These are phyloP conservation scores for Hydnomerulius pinastri DNA, from an alignment of 768 basidiomycete genomes.

Conservation along the genomic window DNA sequence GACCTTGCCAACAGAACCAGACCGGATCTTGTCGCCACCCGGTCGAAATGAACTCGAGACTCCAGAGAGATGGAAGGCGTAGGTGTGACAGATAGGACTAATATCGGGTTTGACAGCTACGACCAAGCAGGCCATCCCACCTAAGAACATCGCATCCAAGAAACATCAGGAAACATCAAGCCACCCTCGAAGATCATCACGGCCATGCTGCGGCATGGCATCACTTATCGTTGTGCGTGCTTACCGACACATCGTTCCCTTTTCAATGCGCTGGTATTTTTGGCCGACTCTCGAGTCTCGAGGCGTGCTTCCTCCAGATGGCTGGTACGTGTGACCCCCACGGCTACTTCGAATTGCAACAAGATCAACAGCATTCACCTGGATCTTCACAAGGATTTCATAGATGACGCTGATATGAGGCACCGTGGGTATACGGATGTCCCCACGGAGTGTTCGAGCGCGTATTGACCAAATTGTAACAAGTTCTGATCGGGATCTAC, in stretches of 20 bases:
- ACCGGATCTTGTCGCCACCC: neutral
- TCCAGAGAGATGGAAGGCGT: neutral
- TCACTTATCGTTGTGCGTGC: neutral
- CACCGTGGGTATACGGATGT: constrained; percentile 23
- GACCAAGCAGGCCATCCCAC: no score
- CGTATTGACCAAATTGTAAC: constrained; percentile 28
- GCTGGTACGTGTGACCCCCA: neutral
- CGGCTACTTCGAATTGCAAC: neutral
- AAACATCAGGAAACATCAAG: neutral
- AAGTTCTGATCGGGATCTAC: constrained; percentile 28
- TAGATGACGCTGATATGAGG: constrained; percentile 25
- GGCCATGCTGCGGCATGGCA: neutral
- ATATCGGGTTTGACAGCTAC: neutral
- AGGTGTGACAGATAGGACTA: neutral
- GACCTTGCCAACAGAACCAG: neutral
- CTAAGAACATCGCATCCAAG: no score
- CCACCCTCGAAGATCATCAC: neutral
- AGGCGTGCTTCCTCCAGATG: neutral
- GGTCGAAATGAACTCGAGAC: neutral
- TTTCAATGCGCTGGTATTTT: neutral
- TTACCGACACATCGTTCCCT: neutral
- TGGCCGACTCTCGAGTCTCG: neutral
- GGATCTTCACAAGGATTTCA: constrained; percentile 17
- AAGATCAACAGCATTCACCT: neutral
- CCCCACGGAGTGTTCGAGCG: constrained; percentile 20